Evolutionary conservation across 2,329 filamentous ascomycete genomes (phyloP).

Genomic region (Talaromyces albobiverticillius): DNA sequence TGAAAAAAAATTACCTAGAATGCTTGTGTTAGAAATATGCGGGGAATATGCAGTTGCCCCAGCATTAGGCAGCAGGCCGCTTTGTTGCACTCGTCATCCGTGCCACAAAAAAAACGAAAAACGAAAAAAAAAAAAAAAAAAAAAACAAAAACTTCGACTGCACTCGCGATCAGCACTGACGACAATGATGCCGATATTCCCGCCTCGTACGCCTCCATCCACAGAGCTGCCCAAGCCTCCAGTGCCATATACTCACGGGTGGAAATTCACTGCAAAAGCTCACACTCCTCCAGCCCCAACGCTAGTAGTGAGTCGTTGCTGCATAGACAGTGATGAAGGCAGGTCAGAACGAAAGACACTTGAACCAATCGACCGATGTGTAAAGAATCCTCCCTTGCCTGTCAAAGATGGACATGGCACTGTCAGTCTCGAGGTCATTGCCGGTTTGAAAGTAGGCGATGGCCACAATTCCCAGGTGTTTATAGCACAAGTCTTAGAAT

Average conservation of each 20-base stretch:
- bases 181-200: too few relatives aligned
- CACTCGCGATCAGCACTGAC: too few relatives aligned
- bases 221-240: conserved; percentile 10
- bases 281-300: conserved; percentile 20
- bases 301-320: conserved; percentile 14
- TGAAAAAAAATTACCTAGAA: too few relatives aligned
- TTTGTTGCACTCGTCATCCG: too few relatives aligned
- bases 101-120: too few relatives aligned
- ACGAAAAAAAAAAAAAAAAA: too few relatives aligned
- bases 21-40: too few relatives aligned
- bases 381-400: conserved; percentile 19
- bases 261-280: conserved; percentile 19
- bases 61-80: too few relatives aligned
- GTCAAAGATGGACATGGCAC: conserved; percentile 15
- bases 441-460: conserved; percentile 19
- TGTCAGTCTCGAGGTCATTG: conserved; percentile 18
- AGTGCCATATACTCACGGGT: conserved; percentile 19
- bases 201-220: too few relatives aligned
- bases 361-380: conserved; percentile 18
- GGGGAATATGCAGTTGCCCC: too few relatives aligned
- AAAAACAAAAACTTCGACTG: too few relatives aligned
- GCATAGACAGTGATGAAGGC: conserved; percentile 14
- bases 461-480: conserved; percentile 21
- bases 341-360: conserved; percentile 18
- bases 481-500: too few relatives aligned